Evolutionary conservation across 345 rosid species (phyloP).

Genomic region (Adansonia digitata): DNA sequence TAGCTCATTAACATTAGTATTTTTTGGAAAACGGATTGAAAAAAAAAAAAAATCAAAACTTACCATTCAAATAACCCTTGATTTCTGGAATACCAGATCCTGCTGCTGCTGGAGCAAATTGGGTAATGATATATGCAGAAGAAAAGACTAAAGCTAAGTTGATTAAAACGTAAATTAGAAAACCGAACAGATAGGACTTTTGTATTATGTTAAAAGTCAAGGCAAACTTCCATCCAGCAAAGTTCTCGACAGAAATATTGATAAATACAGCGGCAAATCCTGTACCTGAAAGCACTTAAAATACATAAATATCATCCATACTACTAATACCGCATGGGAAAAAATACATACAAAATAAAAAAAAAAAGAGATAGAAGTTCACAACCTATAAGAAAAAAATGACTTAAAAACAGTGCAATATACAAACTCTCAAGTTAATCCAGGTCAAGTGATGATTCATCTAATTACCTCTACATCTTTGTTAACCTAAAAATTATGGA

Average conservation of each 20-base stretch:
- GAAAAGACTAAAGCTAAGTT: constrained; percentile 82
- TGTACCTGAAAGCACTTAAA: constrained; percentile 56
- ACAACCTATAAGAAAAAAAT: not conserved
- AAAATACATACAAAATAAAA: not conserved
- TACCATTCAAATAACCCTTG: constrained; percentile 96
- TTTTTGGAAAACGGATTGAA: not conserved
- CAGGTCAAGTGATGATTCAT: not conserved
- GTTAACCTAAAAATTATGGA: not conserved
- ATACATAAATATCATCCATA: constrained; percentile 21
- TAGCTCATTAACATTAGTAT: not conserved
- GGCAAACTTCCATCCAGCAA: constrained; percentile 90
- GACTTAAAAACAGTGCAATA: not conserved
- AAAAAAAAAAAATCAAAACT: not conserved
- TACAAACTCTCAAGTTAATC: not conserved
- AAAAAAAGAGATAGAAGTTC: not conserved
- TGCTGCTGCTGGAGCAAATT: constrained; percentile 94
- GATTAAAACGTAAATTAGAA: constrained; percentile 65
- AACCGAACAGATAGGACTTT: constrained; percentile 80
- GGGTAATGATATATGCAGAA: constrained; percentile 79
- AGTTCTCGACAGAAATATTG: constrained; percentile 89
- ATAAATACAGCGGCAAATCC: constrained; percentile 92
- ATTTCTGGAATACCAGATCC: constrained; percentile 98
- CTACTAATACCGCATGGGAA: not conserved
- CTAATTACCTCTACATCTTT: not conserved
- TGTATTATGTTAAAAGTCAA: constrained; percentile 78